phyloP scores from a whole-genome alignment of 805 yeast species.

The Helenozyma baotianmanensis region DNA sequence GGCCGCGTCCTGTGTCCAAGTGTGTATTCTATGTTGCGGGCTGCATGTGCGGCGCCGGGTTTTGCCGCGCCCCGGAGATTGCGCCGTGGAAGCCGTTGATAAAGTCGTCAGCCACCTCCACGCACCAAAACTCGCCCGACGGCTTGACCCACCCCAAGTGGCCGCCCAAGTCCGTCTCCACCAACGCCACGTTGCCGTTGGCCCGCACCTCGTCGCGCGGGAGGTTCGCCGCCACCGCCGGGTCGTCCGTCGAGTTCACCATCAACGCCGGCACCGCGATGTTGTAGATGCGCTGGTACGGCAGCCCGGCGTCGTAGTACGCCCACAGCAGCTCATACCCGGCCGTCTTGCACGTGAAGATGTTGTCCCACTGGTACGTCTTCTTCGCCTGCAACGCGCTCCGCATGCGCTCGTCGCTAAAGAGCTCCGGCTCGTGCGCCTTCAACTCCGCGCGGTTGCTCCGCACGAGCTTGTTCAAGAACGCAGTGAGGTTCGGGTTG shows the following conservation, averaged over 20 bases:
- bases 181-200: slow-evolving; percentile 58
- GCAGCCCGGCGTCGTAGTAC: slow-evolving; percentile 62
- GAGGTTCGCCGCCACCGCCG: slow-evolving; percentile 55
- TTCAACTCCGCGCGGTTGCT: slow-evolving; percentile 32
- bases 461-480: slow-evolving; percentile 28
- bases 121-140: slow-evolving; percentile 61
- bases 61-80: no score
- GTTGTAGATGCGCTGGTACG: slow-evolving; percentile 45
- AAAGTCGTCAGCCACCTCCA: slow-evolving; percentile 33
- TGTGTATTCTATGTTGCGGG: no score
- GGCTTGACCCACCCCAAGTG: slow-evolving; percentile 75
- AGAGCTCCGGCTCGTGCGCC: slow-evolving; percentile 23
- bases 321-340: slow-evolving; percentile 61
- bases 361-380: slow-evolving; percentile 58
- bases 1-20: no score
- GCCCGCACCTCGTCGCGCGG: slow-evolving; percentile 47
- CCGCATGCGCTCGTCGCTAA: slow-evolving; percentile 37
- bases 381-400: slow-evolving; percentile 39
- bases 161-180: slow-evolving; percentile 69
- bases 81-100: slow-evolving; percentile 20
- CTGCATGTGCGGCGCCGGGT: no score
- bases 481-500: slow-evolving; percentile 29
- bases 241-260: slow-evolving; percentile 70
- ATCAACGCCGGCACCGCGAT: slow-evolving; percentile 62
- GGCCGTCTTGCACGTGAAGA: slow-evolving; percentile 59